Base-by-base conservation (phyloP, 345 rosid genomes). In the Syzygium oleosum region DNA sequence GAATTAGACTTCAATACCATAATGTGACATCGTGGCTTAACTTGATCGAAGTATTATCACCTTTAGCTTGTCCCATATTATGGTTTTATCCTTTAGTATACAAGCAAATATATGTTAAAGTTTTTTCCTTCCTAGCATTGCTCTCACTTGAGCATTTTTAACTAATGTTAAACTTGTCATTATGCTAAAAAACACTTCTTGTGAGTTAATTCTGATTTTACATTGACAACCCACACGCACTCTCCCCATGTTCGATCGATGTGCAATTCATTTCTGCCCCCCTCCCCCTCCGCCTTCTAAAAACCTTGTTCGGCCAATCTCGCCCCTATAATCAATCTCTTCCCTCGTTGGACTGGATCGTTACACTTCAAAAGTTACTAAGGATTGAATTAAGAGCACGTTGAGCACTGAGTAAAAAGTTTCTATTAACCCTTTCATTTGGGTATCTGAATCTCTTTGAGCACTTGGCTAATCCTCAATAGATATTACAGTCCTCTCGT, bases 321-420 rank as follows among this genome's bases (percentile, higher is more conserved):
- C 16, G 31, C 79, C 13, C 23, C 11, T 34, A 34, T 68, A 34
- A 41, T 34, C 46, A 73, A 34, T 34, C 14, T 13, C 25, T 73
- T 25, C 9, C 25, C 23, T 34, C 3, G 7, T 73, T 7, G 0
- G 12, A 2, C 7, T 73, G 7, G 83, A 6, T 5, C 23, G 12
- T 34, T 34, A 31, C 27, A 38, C 83, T 73, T 73, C 49, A 9
- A 73, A 73, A 73, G 49, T 73, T 38, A 38, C 49, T 19, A 9
- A 73, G 83, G 83, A 38, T 19, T 38, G 49, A 38, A 34, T 73
- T 34, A 73, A 73, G 83, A 73, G 14, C 49, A 73, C 27, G 49
- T 21, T 10, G 27, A 38, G 15, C 49, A 73, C 8, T 38, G 12
- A 73, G 2, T 73, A 73, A 73, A 19, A 38, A 34, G 27, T 73